Conservation (phyloP, 805 yeast genomes). For the Blastobotrys peoriensis region DNA sequence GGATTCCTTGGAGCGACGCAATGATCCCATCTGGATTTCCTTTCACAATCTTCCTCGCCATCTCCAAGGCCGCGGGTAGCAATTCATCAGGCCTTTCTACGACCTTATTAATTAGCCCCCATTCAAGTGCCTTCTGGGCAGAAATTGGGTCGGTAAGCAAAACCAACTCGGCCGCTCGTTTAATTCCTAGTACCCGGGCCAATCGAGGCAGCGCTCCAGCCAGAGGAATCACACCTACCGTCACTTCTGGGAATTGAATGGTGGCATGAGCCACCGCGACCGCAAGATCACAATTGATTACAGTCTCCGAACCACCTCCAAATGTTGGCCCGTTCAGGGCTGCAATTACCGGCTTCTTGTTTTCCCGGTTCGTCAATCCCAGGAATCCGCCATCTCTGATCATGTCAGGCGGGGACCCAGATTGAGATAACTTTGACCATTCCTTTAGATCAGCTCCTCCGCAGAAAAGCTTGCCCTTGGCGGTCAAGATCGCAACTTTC, state of each 20-base stretch:
- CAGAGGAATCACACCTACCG: constrained; percentile 12
- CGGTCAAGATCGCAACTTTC: too few relatives aligned
- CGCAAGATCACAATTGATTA: constrained; percentile 16
- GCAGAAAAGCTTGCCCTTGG: constrained; percentile 13
- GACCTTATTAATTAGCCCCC: constrained; percentile 15
- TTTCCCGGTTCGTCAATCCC: constrained; percentile 13
- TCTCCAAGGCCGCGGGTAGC: constrained; percentile 10
- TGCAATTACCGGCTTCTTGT: constrained; percentile 16
- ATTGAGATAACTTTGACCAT: constrained; percentile 6
- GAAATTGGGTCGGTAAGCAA: constrained; percentile 14
- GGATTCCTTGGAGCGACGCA: constrained; percentile 13
- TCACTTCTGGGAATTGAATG: constrained; percentile 14
- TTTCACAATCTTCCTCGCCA: constrained; percentile 9
- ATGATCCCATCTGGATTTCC: constrained; percentile 15
- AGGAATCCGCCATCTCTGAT: constrained; percentile 10
- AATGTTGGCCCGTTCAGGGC: constrained; percentile 16
- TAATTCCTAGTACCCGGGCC: constrained; percentile 8
- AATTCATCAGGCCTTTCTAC: constrained; percentile 10
- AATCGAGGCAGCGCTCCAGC: constrained; percentile 18
- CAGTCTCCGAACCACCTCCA: constrained; percentile 18
- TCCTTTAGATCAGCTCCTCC: constrained; percentile 18
- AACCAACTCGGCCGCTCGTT: constrained; percentile 15
- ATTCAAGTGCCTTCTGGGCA: constrained; percentile 13
- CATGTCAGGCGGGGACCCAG: not conserved
- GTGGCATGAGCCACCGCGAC: constrained; percentile 13